Evolutionary conservation across 2,329 filamentous ascomycete genomes (phyloP).

Genomic region (Microcyclospora pomicola): DNA sequence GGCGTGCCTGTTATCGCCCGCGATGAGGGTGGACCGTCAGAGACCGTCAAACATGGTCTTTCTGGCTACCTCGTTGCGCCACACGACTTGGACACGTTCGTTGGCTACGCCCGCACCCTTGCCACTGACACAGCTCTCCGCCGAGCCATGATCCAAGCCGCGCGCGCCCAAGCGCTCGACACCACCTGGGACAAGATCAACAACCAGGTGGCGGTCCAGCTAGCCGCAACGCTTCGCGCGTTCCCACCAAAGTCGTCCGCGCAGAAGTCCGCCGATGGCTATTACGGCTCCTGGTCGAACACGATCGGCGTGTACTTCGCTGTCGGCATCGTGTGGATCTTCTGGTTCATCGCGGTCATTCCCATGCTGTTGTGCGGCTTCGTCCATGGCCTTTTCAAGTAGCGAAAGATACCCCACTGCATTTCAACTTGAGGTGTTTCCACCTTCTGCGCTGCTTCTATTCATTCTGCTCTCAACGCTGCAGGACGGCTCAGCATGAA

Average conservation of each 20-base stretch:
- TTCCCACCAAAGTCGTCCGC: slow-evolving; percentile 5
- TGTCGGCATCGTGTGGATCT: slow-evolving; percentile 23
- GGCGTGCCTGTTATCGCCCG: slow-evolving; percentile 55
- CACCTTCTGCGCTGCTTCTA: no score
- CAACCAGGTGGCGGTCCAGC: slow-evolving; percentile 52
- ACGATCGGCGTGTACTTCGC: slow-evolving; percentile 19
- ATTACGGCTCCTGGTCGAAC: slow-evolving; percentile 15
- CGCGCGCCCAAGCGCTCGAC: slow-evolving; percentile 44
- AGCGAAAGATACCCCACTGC: neutral
- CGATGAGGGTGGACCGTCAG: slow-evolving; percentile 55
- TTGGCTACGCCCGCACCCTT: slow-evolving; percentile 38
- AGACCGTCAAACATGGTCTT: slow-evolving; percentile 46
- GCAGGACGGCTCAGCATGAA: no score
- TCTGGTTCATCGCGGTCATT: slow-evolving; percentile 24
- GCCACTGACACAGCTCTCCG: slow-evolving; percentile 34
- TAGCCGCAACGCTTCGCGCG: slow-evolving; percentile 33
- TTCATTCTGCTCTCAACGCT: no score
- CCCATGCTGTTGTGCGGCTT: slow-evolving; percentile 20
- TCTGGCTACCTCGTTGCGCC: slow-evolving; percentile 50
- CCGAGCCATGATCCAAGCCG: slow-evolving; percentile 31
- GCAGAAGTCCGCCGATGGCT: slow-evolving; percentile 10
- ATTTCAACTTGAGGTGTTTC: neutral
- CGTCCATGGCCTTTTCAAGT: slow-evolving; percentile 19
- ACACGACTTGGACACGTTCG: slow-evolving; percentile 45
- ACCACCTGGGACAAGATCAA: slow-evolving; percentile 61